Base-by-base conservation (phyloP, 1,139 yeast genomes). In the Protomyces lactucae-debilis region DNA sequence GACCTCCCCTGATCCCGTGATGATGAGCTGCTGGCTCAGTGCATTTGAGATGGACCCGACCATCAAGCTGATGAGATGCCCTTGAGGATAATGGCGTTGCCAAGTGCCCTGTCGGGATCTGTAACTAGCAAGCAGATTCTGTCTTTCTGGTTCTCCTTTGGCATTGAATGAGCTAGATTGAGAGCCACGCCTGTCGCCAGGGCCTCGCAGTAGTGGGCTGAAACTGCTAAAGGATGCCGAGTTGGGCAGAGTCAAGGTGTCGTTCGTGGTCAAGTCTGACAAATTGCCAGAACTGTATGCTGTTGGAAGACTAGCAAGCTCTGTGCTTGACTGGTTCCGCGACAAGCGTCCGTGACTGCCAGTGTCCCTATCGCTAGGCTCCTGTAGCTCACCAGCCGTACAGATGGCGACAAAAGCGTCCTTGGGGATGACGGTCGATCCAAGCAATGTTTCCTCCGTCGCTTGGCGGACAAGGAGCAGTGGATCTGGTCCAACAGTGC, bases 361-460 rank as follows among this genome's bases (percentile, higher is more conserved):
- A 9, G n/a, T n/a, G 12, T 21, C 48, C 10, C 48, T 18, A 10
- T 43, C 48, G 16, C 16, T 16, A 5, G 16, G 48, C 25, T 18
- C 21, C 2, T 43, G 5, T 1, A 43, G 23, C 25, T 43, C 48
- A 10, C 48, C 48, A 3, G 25, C 53, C 10, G 63, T 57, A 12
- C 57, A 39, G 21, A 59, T 23, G 3, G 52, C 63, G 8, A 59
- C 57, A 14, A 45, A 28, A 40, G 51, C 53, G 16, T 52, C 21
- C 23, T 59, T 59, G 16, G 63, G 63, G 10, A 59, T 51, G 35
- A 59, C 46, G 5, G 21, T 52, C n/a, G 63, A 59, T n/a, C 63
- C 63, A 32, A 59, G 52, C 16, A 59, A 57, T 14, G 53, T 52
- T 21, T 59, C 63, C 18, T 59, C 48, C 8, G 57, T 46, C 8